phyloP scores from a whole-genome alignment of 2,329 filamentous ascomycete genomes.

The Acephala macrosclerotiorum region DNA sequence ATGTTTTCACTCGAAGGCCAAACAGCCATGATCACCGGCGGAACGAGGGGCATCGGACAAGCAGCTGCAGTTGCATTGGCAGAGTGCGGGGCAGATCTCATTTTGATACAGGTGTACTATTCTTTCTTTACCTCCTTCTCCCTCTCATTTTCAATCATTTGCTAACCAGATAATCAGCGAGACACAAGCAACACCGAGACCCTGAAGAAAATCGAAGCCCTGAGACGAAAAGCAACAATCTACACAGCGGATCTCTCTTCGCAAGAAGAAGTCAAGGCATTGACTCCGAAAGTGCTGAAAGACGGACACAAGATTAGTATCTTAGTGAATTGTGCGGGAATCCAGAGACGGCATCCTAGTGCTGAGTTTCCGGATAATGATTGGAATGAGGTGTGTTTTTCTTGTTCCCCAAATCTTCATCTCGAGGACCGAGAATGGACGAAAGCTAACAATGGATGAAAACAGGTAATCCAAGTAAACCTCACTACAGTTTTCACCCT shows the following conservation, averaged over 20 bases:
- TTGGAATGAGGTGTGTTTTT: constrained; percentile 47
- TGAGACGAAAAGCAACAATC: constrained; percentile 71
- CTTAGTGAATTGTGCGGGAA: constrained; percentile 55
- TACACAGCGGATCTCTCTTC: constrained; percentile 75
- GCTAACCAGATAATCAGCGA: constrained; percentile 34
- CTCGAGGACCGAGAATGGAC: constrained; percentile 51
- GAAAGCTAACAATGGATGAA: constrained; percentile 33
- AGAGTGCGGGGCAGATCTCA: constrained; percentile 49
- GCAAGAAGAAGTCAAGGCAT: constrained; percentile 62
- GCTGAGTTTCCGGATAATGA: constrained; percentile 49
- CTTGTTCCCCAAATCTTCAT: not conserved
- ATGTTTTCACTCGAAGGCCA: constrained; percentile 47
- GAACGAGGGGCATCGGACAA: constrained; percentile 49
- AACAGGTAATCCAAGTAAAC: constrained; percentile 79
- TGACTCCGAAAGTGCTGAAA: constrained; percentile 67
- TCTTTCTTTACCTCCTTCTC: constrained; percentile 11
- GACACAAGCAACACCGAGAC: constrained; percentile 52
- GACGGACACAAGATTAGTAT: constrained; percentile 53
- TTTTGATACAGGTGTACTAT: constrained; percentile 47
- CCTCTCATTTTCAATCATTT: not conserved
- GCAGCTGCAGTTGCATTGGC: constrained; percentile 48
- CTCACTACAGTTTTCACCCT: constrained; percentile 82
- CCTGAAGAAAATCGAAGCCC: constrained; percentile 65
- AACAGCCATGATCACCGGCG: constrained; percentile 48
- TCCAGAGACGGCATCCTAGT: constrained; percentile 45